Evolutionary conservation across 306 rosid species (phyloP), one percentile per base, ranked within the genome.

Genomic region (Luffa acutangula): DNA sequence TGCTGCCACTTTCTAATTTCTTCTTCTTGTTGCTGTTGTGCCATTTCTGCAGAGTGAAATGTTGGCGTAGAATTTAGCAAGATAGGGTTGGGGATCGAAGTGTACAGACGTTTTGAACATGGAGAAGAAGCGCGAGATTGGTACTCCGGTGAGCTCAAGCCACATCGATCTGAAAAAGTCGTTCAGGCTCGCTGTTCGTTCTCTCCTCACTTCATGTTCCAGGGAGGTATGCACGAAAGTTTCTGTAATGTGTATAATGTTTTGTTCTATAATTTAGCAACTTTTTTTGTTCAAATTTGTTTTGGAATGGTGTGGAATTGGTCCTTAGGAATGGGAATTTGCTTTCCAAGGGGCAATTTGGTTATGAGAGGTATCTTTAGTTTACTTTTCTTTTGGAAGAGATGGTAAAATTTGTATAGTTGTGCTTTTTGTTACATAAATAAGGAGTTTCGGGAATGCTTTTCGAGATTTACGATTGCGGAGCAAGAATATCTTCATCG

Each of bases 401-500:
- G 58, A 37, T 73, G 49, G 15, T 49, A 36, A 75, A 52, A n/a
- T 53, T 43, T 76, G 80, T n/a, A 21, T 69, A 33, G 49, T 14
- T 71, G 31, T 56, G 15, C 34, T 64, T 81, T 37, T 59, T 77
- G 59, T 78, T 80, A 21, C 48, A 45, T 51, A 37, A 1, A 58
- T 43, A 89, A 70, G 96, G 96, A 89, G 37, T 89, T 93, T 72
- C 21, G 78, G 79, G 80, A 90, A 82, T 92, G 87, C 31, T 90
- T 91, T 81, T 66, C 85, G 54, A 85, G 72, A 82, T 91, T 91
- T 78, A 78, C 86, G 9, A 43, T 60, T 9, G 34, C 83, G 1
- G 93, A 93, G 85, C 89, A 85, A 78, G 88, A 89, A 41, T 78
- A 45, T 78, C 96, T 91, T 62, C 93, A 91, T 78, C 86, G 80